Evolutionary conservation across 352 stramenopile species (phyloP).

Genomic region (Phytophthora podocarpi): DNA sequence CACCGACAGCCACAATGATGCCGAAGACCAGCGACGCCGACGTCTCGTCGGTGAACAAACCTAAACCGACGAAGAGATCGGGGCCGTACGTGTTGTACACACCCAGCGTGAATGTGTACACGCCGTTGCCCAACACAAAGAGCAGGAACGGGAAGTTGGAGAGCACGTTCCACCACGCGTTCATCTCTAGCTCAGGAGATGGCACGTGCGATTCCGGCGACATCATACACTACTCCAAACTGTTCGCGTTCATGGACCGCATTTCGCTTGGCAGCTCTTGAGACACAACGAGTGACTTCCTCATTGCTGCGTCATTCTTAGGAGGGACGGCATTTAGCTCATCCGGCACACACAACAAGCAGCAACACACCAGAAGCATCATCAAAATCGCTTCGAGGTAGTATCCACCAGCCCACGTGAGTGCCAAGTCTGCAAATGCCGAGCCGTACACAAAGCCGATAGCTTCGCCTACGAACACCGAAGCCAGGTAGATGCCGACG

Average conservation of each 20-base stretch:
- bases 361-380: slow-evolving; percentile 56
- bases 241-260: slow-evolving; percentile 14
- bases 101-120: slow-evolving; percentile 78
- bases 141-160: slow-evolving; percentile 63
- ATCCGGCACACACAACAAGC: slow-evolving; percentile 45
- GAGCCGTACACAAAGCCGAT: slow-evolving; percentile 79
- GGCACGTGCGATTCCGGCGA: too few relatives aligned
- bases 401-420: slow-evolving; percentile 76
- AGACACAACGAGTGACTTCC: slow-evolving; percentile 16
- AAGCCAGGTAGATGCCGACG: slow-evolving; percentile 87
- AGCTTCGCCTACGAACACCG: slow-evolving; percentile 78
- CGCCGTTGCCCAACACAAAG: slow-evolving; percentile 62
- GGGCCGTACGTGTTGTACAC: slow-evolving; percentile 74
- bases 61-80: slow-evolving; percentile 78
- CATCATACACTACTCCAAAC: neutral
- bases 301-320: slow-evolving; percentile 22
- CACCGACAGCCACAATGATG: slow-evolving; percentile 49
- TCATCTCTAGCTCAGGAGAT: too few relatives aligned
- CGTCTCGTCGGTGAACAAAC: slow-evolving; percentile 69
- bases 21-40: slow-evolving; percentile 76
- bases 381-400: slow-evolving; percentile 78
- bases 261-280: too few relatives aligned
- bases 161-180: slow-evolving; percentile 48
- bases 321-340: slow-evolving; percentile 36
- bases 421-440: slow-evolving; percentile 42